Evolutionary conservation across 768 basidiomycete genomes (phyloP), one percentile per base, ranked within the genome.

Genomic region (Leucogyrophana mollusca): DNA sequence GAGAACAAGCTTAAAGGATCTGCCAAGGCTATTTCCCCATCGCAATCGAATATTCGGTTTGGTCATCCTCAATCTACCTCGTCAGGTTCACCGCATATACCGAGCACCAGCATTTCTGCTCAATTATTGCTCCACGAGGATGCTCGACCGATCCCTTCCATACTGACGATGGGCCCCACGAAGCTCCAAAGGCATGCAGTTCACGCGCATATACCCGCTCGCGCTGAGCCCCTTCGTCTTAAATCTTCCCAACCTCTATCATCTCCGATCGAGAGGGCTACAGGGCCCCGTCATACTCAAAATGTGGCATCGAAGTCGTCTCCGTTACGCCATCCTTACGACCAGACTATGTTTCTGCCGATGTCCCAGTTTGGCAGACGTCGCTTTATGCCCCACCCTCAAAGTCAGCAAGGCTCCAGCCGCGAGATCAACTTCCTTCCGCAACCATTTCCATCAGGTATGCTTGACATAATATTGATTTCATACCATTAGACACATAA

Each of bases 1-100:
- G 27, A 6, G 6, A 13, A 6, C 7, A 30, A 7, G 27, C n/a
- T n/a, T n/a, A n/a, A n/a, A n/a, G n/a, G n/a, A n/a, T n/a, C n/a
- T n/a, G n/a, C n/a, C n/a, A n/a, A n/a, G n/a, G n/a, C n/a, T n/a
- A n/a, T n/a, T n/a, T n/a, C n/a, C n/a, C n/a, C n/a, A n/a, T n/a
- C n/a, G n/a, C n/a, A n/a, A n/a, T n/a, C n/a, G n/a, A n/a, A n/a
- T n/a, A n/a, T n/a, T n/a, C n/a, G n/a, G n/a, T n/a, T n/a, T n/a
- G n/a, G n/a, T n/a, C 27, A 30, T 30, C 27, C 27, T 7, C 27
- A 13, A 6, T 7, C 7, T 30, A 38, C 1, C 64, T 62, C 61
- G 51, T 53, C 9, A 62, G 35, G n/a, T 21, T 16, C 35, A 6
- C 16, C 35, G 35, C 35, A 37, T 37, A 37, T 21, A 37, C 16